These are phyloP conservation scores for Ettlia oleoabundans DNA, from an alignment of 139 green algal genomes.

Conservation along the genomic window DNA sequence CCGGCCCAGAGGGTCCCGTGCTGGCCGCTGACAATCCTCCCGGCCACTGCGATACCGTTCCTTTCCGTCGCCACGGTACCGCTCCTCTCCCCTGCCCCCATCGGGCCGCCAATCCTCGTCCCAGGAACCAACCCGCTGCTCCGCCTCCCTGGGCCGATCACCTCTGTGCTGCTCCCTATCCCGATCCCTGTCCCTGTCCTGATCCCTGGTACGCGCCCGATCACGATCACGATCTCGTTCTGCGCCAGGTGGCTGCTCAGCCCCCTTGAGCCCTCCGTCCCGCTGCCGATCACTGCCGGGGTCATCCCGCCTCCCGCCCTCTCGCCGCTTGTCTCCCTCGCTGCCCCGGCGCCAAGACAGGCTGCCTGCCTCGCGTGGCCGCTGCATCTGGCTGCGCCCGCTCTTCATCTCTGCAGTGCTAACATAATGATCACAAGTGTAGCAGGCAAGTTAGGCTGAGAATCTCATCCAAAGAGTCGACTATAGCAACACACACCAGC, in stretches of 20 bases:
- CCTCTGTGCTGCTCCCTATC: not conserved
- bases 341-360: conserved; percentile 53
- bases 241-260: too few relatives aligned
- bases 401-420: conserved; percentile 10
- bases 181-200: not conserved
- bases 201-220: not conserved
- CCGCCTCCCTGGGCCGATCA: not conserved
- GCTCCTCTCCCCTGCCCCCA: conserved; percentile 25
- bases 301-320: too few relatives aligned
- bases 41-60: too few relatives aligned
- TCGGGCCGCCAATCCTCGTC: not conserved
- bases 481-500: too few relatives aligned
- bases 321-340: too few relatives aligned
- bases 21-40: conserved; percentile 4
- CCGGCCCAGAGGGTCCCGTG: conserved; percentile 10
- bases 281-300: not conserved
- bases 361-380: conserved; percentile 41
- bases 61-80: too few relatives aligned
- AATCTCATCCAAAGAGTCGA: too few relatives aligned
- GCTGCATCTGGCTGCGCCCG: conserved; percentile 58
- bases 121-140: too few relatives aligned
- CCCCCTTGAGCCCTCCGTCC: not conserved
- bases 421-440: too few relatives aligned
- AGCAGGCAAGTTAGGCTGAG: too few relatives aligned
- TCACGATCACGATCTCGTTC: not conserved